Evolutionary conservation across 306 rosid genomes (phyloP).

Genomic region (Hippophae gyantsensis): DNA sequence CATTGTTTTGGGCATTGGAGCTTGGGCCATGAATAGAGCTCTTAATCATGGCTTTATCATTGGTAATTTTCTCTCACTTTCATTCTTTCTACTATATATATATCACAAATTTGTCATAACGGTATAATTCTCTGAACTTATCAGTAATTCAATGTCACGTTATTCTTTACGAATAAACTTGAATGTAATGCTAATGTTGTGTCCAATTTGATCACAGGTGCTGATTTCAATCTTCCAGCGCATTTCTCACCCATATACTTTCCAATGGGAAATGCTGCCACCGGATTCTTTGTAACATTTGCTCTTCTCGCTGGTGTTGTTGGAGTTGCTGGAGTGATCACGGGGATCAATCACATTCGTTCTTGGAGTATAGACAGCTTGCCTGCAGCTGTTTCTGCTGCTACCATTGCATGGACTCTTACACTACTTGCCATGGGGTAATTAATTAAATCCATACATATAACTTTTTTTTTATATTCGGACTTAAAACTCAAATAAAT

Average conservation of each 20-base stretch:
- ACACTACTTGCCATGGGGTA: constrained; percentile 97
- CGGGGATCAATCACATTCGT: constrained; percentile 73
- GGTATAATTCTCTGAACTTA: no score
- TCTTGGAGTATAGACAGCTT: constrained; percentile 67
- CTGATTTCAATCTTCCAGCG: constrained; percentile 57
- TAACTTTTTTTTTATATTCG: neutral
- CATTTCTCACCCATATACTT: constrained; percentile 89
- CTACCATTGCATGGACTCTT: constrained; percentile 77
- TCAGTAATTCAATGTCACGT: no score
- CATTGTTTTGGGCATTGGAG: constrained; percentile 70
- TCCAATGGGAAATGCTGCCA: constrained; percentile 95
- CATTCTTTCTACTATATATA: neutral
- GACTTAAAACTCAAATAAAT: no score
- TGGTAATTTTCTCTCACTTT: constrained; percentile 29
- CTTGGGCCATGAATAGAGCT: constrained; percentile 91
- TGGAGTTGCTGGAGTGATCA: constrained; percentile 60
- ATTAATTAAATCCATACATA: neutral
- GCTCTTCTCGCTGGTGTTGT: constrained; percentile 81
- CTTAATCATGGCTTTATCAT: constrained; percentile 77
- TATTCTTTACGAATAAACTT: no score
- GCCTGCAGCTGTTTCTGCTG: constrained; percentile 76
- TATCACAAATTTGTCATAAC: no score
- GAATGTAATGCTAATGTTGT: constrained; percentile 11
- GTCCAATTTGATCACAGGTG: constrained; percentile 41
- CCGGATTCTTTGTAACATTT: constrained; percentile 86